Base-by-base conservation (phyloP, 495 filamentous ascomycete species). In the Aspergillus sclerotioniger region DNA sequence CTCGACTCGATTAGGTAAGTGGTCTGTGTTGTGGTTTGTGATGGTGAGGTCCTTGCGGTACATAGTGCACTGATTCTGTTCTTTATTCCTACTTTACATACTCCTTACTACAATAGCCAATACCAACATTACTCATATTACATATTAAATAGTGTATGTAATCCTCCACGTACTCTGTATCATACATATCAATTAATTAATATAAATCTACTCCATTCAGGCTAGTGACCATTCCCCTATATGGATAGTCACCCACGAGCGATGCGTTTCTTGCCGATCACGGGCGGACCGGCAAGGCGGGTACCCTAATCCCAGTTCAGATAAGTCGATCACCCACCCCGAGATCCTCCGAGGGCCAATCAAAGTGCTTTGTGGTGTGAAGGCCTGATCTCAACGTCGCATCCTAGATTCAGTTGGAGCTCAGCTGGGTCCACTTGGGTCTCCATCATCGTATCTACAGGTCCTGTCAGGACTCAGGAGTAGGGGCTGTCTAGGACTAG, bases 261-360 rank as follows among this genome's bases (percentile, higher is more conserved):
- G 37, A 17, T 6, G 16, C 32, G 48, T 43, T 56, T 46, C 37
- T 37, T 37, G 58, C 56, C 47, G 62, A 65, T 65, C 59, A 61
- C 56, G 62, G 59, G 53, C 56, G 59, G 59, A 59, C 58, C 67
- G 70, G 66, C 55, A 63, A 63, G 64, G 56, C 67, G 62, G 70
- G 67, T 70, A 72, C 67, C 57, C 53, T 65, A 62, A 54, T 3
- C 62, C 53, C 19, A 57, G 51, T 32, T 4, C 1, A 33, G 48
- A 12, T n/a, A 56, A 56, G 54, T 25, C 8, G 56, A 53, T 59
- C 56, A 51, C 37, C 32, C n/a, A 52, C 15, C 65, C 72, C 72
- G 72, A 76, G 69, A 76, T 72, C 47, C 56, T 62, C 73, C 73
- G 73, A 61, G 4, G 15, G 3, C 71, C 71, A 74, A 71, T 72